Base-by-base conservation (phyloP, 148 eudicot genomes). In the Chenopodium quinoa region DNA sequence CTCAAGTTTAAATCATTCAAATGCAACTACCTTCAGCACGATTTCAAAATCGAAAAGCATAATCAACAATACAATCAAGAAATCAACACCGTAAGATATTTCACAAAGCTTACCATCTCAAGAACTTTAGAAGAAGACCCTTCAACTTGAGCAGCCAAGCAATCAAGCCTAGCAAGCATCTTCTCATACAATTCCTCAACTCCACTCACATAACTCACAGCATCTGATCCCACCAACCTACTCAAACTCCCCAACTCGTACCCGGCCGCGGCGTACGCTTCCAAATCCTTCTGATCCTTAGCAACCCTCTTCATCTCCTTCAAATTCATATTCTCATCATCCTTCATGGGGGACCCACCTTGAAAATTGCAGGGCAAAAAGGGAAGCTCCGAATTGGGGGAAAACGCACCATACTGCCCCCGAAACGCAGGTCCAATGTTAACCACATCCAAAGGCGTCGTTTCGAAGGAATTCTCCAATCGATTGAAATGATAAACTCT, bases 381-480 rank as follows among this genome's bases (percentile, higher is more conserved):
- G 1, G 97, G 99, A 27, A 95, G 79, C 34, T 81, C 78, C 4
- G 92, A 89, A 31, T 73, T 87, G 10, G 97, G 92, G 80, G 83
- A 83, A 73, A 93, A 93, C 19, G 86, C 75, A 17, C 83, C 83
- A 54, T 95, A 95, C 58, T 93, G 97, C 3, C 89, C 87, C 0
- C 97, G 88, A 71, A 92, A 92, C 12, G 90, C 91, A 0, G 97
- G 99, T 0, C 99, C 97, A 70, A 92, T 86, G 80, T 95, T 95
- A 60, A 93, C 85, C 4, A 95, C 68, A 25, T 87, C 84, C 71
- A 95, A 56, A 69, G 87, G 84, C 75, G 84, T 85, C 13, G 93
- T 65, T 4, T 89, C 90, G 60, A 92, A 92, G 0, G 85, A 44
- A 17, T 72, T 66, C n/a, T 78, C 46, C 13, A 79, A 52, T 4